A percentile compares a stretch with the other conserved stretches of the same genome.
These are phyloP conservation scores for Phaeolepiota aurea DNA, from an alignment of 768 basidiomycete species.

Conservation along the genomic window DNA sequence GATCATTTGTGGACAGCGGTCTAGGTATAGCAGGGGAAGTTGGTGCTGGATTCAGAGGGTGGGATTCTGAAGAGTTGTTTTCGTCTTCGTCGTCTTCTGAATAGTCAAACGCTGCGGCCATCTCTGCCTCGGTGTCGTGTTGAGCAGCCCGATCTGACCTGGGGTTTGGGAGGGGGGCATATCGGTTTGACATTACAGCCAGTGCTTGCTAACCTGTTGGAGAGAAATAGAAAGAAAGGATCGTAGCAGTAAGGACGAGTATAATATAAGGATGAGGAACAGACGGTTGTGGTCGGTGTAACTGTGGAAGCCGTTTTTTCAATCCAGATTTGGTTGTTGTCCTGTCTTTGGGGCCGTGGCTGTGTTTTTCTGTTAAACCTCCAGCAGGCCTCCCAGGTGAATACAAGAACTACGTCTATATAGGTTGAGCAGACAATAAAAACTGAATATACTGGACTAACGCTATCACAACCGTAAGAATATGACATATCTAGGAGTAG, in stretches of 20 bases:
- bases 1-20: constrained; percentile 13
- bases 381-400: constrained; percentile 7
- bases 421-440: neutral
- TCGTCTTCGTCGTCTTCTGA: constrained; percentile 64
- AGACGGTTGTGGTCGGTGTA: neutral
- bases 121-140: constrained; percentile 41
- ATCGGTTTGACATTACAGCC: constrained; percentile 44
- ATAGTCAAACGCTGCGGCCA: constrained; percentile 85
- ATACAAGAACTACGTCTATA: neutral
- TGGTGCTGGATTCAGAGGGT: constrained; percentile 38
- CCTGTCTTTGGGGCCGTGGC: neutral
- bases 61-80: constrained; percentile 40
- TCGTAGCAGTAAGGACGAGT: neutral
- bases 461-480: neutral
- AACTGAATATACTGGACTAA: neutral
- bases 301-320: neutral
- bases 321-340: neutral
- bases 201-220: constrained; percentile 1
- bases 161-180: constrained; percentile 61
- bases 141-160: constrained; percentile 36
- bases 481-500: neutral
- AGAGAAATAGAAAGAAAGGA: constrained; percentile 1
- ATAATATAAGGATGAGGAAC: neutral
- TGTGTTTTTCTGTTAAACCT: constrained; percentile 6
- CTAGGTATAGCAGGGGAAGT: constrained; percentile 19